Conservation (phyloP, 1,139 yeast genomes). For the Pichia sp. region DNA sequence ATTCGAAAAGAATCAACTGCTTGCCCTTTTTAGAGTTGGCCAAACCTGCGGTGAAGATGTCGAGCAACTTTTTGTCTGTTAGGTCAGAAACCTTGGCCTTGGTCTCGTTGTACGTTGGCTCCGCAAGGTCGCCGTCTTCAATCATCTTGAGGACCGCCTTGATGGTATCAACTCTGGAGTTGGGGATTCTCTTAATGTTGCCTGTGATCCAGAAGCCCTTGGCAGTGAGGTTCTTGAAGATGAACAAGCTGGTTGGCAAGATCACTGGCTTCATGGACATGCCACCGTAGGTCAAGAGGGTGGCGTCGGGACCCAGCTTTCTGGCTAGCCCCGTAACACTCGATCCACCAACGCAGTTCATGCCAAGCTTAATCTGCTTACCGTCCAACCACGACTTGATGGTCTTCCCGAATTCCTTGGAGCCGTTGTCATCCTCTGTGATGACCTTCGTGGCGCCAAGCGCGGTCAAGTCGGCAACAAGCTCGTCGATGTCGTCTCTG, state of each 20-base stretch:
- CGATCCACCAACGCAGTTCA: conserved; percentile 92
- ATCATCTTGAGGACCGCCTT: conserved; percentile 61
- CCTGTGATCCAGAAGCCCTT: conserved; percentile 94
- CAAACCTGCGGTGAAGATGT: conserved; percentile 46
- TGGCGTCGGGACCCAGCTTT: conserved; percentile 63
- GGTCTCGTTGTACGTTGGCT: conserved; percentile 53
- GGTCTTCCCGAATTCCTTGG: conserved; percentile 57
- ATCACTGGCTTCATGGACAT: conserved; percentile 95
- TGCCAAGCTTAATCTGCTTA: conserved; percentile 63
- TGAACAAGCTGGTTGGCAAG: conserved; percentile 81
- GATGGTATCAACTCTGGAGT: conserved; percentile 57
- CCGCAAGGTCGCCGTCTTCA: conserved; percentile 56
- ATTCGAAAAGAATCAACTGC: conserved; percentile 26
- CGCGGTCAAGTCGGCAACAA: conserved; percentile 51
- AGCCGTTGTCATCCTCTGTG: conserved; percentile 77
- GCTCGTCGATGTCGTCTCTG: conserved; percentile 65
- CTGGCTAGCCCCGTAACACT: conserved; percentile 78
- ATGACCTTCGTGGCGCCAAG: conserved; percentile 87
- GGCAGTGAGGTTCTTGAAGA: conserved; percentile 81
- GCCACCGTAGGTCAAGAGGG: conserved; percentile 89
- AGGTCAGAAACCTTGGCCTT: conserved; percentile 39
- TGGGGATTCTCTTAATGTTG: conserved; percentile 62
- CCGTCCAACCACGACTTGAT: conserved; percentile 63
- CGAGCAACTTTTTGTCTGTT: conserved; percentile 48
- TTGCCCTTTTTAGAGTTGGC: conserved; percentile 28